Evolutionary conservation across 805 yeast genomes (phyloP), one percentile per base, ranked within the genome.

Genomic region (Peterozyma xylosa): DNA sequence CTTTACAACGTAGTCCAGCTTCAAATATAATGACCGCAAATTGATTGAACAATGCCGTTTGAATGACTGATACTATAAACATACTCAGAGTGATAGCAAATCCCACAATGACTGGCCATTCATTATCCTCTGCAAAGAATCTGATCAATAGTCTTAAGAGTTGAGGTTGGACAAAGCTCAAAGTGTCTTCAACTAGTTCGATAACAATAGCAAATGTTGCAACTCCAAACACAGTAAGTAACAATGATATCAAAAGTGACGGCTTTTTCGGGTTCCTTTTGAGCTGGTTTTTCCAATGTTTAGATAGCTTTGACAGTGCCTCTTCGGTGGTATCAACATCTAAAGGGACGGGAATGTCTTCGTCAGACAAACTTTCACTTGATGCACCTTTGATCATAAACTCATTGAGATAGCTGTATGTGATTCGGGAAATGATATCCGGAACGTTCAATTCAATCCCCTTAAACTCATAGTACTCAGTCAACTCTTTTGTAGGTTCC

Each of bases 381-480:
- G 41, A 33, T 5, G 33, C 13, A 33, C 98, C 98, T 42, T 76
- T 76, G 51, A 67, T 75, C 82, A 93, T 87, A 54, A 93, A 66
- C 1, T 75, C 79, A 16, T 88, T 80, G 95, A 93, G 87, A 98
- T 99, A 93, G 27, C 80, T 66, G 60, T 93, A 91, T 0, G 95
- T 82, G 42, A 91, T 67, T 42, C 76, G 69, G 2, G 95, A 82
- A 50, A 91, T 77, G 13, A 89, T 66, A 57, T 90, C 81, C 11
- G 88, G 58, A 2, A 48, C 46, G 3, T 52, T 38, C 2, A 50
- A 32, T 35, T 50, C 50, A 33, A 68, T 39, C 21, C 62, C 66
- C 6, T 59, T 45, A 10, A 51, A 60, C 7, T 62, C 54, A 47
- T 60, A 71, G 39, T 63, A 63, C 1, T 58, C 54, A 3, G 53